These are phyloP conservation scores for Pogostemon cablin DNA, from an alignment of 257 asterid genomes.

Conservation along the genomic window DNA sequence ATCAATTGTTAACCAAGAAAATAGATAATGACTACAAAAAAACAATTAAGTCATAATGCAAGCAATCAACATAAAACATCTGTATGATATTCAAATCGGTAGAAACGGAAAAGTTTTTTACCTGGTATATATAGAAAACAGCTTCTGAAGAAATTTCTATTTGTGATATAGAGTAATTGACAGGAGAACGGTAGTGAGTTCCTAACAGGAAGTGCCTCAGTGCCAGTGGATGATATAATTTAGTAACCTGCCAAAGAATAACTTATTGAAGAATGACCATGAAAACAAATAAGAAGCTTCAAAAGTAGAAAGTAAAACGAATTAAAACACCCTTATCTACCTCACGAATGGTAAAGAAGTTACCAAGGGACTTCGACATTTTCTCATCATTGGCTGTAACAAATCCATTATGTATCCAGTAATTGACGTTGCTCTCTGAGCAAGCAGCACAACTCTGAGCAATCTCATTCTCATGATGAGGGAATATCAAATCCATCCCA, in stretches of 20 bases:
- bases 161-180: slow-evolving; percentile 71
- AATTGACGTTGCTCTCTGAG: no score
- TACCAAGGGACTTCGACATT: no score
- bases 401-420: no score
- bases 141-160: slow-evolving; percentile 78
- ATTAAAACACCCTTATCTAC: no score
- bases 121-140: slow-evolving; percentile 78
- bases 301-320: no score
- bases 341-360: no score
- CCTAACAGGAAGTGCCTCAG: slow-evolving; percentile 83
- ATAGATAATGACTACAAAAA: slow-evolving; percentile 5
- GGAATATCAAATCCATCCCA: slow-evolving; percentile 91
- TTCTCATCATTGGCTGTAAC: no score
- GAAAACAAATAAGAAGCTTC: neutral
- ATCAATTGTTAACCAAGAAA: slow-evolving; percentile 10
- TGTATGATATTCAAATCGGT: neutral
- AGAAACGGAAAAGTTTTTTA: slow-evolving; percentile 30
- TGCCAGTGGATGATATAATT: slow-evolving; percentile 84
- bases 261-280: slow-evolving; percentile 36
- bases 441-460: slow-evolving; percentile 77
- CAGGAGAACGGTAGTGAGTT: slow-evolving; percentile 83
- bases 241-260: slow-evolving; percentile 57
- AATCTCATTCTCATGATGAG: slow-evolving; percentile 90
- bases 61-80: neutral
- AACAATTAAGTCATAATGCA: neutral